Conservation (phyloP, 495 filamentous ascomycete genomes). For the Bathelium albidoporum region DNA sequence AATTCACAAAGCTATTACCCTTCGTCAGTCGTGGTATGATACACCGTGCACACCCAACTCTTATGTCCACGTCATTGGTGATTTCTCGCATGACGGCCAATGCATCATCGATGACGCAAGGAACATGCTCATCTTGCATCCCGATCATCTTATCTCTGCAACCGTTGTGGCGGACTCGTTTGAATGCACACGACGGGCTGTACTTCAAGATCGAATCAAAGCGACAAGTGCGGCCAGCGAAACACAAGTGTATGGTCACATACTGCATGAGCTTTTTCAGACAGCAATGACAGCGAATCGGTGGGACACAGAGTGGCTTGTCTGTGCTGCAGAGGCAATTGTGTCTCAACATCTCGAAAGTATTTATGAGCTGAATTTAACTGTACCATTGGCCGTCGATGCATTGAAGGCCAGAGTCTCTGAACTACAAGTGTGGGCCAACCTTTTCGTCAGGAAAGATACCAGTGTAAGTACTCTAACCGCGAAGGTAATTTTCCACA, state of each 20-base stretch:
- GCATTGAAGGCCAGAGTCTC: slow-evolving; percentile 70
- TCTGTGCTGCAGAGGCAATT: slow-evolving; percentile 50
- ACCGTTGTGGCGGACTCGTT: slow-evolving; percentile 92
- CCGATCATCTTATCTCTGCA: slow-evolving; percentile 88
- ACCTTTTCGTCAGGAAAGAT: slow-evolving; percentile 58
- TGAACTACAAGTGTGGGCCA: slow-evolving; percentile 72
- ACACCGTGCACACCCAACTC: slow-evolving; percentile 62
- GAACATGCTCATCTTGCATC: slow-evolving; percentile 86
- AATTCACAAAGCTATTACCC: slow-evolving; percentile 53
- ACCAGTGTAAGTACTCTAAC: slow-evolving; percentile 49
- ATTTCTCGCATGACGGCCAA: slow-evolving; percentile 53
- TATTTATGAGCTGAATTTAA: slow-evolving; percentile 72
- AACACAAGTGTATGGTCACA: slow-evolving; percentile 75
- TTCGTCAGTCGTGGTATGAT: slow-evolving; percentile 78
- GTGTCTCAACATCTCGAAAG: slow-evolving; percentile 68
- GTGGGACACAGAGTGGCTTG: slow-evolving; percentile 63
- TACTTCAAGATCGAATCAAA: slow-evolving; percentile 89
- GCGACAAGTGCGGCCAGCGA: slow-evolving; percentile 65
- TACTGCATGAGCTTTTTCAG: slow-evolving; percentile 92
- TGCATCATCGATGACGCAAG: slow-evolving; percentile 66
- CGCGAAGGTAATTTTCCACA: background rate
- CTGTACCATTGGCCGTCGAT: slow-evolving; percentile 56
- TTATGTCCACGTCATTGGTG: slow-evolving; percentile 77
- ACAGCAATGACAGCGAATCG: slow-evolving; percentile 72
- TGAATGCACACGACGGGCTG: slow-evolving; percentile 74